Conservation (phyloP, 2,329 filamentous ascomycete species). For the Cyanodermella asteris region DNA sequence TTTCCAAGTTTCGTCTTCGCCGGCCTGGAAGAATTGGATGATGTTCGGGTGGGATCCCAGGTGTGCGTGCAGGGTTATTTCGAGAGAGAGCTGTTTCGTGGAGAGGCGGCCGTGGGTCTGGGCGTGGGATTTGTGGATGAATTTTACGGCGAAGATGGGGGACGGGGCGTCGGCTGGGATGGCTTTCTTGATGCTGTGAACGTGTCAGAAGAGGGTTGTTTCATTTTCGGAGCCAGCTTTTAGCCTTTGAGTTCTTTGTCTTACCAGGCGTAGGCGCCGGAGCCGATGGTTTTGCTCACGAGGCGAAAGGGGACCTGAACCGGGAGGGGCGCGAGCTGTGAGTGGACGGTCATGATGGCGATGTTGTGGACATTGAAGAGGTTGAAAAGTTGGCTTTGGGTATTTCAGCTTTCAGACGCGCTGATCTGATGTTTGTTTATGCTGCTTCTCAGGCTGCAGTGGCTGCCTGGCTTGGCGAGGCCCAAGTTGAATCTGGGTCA, state of each 20-base stretch:
- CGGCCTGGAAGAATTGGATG: conserved; percentile 75
- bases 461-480: too few species aligned
- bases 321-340: conserved; percentile 74
- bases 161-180: conserved; percentile 44
- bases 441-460: too few species aligned
- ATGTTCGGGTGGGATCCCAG: conserved; percentile 81
- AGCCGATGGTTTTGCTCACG: conserved; percentile 87
- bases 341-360: conserved; percentile 28
- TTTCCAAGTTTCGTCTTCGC: conserved; percentile 68
- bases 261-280: conserved; percentile 93
- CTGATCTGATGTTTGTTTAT: too few species aligned
- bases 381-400: too few species aligned
- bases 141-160: conserved; percentile 89
- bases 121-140: conserved; percentile 95
- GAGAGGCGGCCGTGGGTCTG: conserved; percentile 72
- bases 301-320: conserved; percentile 74
- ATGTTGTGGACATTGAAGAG: too few species aligned
- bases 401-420: too few species aligned
- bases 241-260: too few species aligned
- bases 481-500: too few species aligned
- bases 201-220: conserved; percentile 5
- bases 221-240: neutral
- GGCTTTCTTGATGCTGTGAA: conserved; percentile 70
- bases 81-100: conserved; percentile 73
- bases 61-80: conserved; percentile 73